These are phyloP conservation scores for Penicillium sp. DNA, from an alignment of 2,329 filamentous ascomycete genomes.

Conservation along the genomic window DNA sequence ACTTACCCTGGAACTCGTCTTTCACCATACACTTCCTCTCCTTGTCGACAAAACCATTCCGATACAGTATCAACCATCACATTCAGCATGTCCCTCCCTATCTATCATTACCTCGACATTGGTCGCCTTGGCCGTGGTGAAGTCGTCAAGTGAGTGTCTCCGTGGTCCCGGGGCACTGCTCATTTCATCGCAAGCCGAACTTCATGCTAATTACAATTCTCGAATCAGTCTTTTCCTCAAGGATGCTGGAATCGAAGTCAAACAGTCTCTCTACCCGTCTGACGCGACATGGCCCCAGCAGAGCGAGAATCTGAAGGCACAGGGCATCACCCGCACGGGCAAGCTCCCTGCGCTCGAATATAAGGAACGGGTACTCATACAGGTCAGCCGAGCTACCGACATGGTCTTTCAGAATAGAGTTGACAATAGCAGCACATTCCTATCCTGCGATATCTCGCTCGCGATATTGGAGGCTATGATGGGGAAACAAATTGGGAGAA, in stretches of 20 bases:
- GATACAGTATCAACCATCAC: conserved; percentile 1
- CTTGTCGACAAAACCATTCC: background rate
- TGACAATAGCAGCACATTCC: conserved; percentile 31
- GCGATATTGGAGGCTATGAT: conserved; percentile 42
- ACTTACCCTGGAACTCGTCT: background rate
- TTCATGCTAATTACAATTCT: background rate
- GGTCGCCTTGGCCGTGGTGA: conserved; percentile 33
- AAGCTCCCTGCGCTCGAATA: conserved; percentile 43
- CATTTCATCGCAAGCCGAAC: background rate
- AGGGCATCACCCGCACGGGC: conserved; percentile 35
- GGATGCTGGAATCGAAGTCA: conserved; percentile 32
- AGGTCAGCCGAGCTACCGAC: conserved; percentile 11
- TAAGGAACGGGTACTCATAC: conserved; percentile 34
- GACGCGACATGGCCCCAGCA: conserved; percentile 32
- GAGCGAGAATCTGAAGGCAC: conserved; percentile 32
- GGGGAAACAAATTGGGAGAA: conserved; percentile 44
- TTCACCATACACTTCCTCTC: background rate
- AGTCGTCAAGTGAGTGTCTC: conserved; percentile 28
- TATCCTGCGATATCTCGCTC: conserved; percentile 43
- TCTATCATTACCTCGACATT: conserved; percentile 33
- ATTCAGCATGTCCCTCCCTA: conserved; percentile 1
- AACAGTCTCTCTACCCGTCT: conserved; percentile 33
- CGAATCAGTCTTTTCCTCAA: conserved; percentile 29
- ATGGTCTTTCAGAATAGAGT: background rate
- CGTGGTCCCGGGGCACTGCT: background rate